A percentile compares a stretch with the other conserved stretches of the same genome.
Evolutionary conservation across 805 yeast genomes (phyloP).

Genomic region (Metschnikowia picachoensis): DNA sequence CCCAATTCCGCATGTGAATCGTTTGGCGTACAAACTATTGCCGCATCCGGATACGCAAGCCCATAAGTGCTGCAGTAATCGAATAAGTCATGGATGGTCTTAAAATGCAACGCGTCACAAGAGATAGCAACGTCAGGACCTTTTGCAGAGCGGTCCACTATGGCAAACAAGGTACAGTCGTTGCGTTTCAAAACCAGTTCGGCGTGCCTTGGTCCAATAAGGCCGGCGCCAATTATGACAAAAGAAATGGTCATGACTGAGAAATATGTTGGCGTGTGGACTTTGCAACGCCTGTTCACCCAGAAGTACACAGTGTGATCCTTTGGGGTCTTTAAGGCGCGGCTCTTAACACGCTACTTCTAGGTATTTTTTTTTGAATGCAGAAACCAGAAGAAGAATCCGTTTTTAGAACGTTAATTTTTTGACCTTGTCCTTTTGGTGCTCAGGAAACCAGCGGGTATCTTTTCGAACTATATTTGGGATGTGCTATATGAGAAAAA

Average conservation of each 20-base stretch:
- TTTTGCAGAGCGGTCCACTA: slow-evolving; percentile 24
- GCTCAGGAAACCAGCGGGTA: too few species aligned
- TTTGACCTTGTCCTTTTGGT: too few species aligned
- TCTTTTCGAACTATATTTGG: too few species aligned
- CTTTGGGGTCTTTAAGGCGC: too few species aligned
- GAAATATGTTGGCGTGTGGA: too few species aligned
- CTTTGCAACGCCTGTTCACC: too few species aligned
- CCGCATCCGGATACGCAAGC: slow-evolving; percentile 34
- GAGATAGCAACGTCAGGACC: slow-evolving; percentile 19
- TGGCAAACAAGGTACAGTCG: slow-evolving; percentile 22
- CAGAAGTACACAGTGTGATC: too few species aligned
- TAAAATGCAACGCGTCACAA: slow-evolving; percentile 19
- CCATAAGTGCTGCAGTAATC: slow-evolving; percentile 15
- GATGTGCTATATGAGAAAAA: too few species aligned
- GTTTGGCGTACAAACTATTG: slow-evolving; percentile 41
- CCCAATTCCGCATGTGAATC: slow-evolving; percentile 37
- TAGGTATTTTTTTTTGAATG: too few species aligned
- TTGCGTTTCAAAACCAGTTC: slow-evolving; percentile 19
- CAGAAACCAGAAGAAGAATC: too few species aligned
- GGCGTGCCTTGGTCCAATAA: slow-evolving; percentile 29
- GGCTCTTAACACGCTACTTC: too few species aligned
- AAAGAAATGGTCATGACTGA: slow-evolving; percentile 3
- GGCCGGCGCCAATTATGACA: slow-evolving; percentile 26
- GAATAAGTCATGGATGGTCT: slow-evolving; percentile 19
- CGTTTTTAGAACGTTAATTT: too few species aligned